Evolutionary conservation across 2,329 filamentous ascomycete species (phyloP).

Genomic region (Alternaria dauci): DNA sequence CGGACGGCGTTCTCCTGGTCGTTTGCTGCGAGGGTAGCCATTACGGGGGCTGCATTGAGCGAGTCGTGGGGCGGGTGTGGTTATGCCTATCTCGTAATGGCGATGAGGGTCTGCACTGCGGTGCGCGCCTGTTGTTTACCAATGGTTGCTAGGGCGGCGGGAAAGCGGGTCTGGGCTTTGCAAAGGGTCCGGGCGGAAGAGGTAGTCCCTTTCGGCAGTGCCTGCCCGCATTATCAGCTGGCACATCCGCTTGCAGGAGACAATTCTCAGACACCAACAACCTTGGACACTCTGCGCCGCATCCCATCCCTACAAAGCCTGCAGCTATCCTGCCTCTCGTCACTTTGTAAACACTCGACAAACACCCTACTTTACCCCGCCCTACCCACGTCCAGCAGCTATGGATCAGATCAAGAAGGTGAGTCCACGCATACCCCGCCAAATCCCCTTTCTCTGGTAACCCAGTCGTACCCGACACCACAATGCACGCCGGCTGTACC

Average conservation of each 20-base stretch:
- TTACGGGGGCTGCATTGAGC: slow-evolving; percentile 45
- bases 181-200: slow-evolving; percentile 24
- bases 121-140: slow-evolving; percentile 39
- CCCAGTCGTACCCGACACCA: slow-evolving; percentile 17
- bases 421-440: slow-evolving; percentile 59
- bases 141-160: slow-evolving; percentile 35
- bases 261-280: slow-evolving; percentile 38
- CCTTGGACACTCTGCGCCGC: slow-evolving; percentile 15
- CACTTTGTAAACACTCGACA: slow-evolving; percentile 14
- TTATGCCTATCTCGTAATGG: slow-evolving; percentile 14
- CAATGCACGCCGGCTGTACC: slow-evolving; percentile 12
- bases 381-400: slow-evolving; percentile 30
- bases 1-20: slow-evolving; percentile 91
- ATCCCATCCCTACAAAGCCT: slow-evolving; percentile 16
- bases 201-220: slow-evolving; percentile 29
- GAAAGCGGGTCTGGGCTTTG: slow-evolving; percentile 20
- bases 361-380: slow-evolving; percentile 5
- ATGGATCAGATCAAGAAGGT: slow-evolving; percentile 95
- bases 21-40: slow-evolving; percentile 76
- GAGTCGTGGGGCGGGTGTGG: slow-evolving; percentile 20
- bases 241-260: slow-evolving; percentile 19
- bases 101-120: slow-evolving; percentile 1
- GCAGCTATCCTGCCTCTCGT: slow-evolving; percentile 8
- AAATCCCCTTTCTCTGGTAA: slow-evolving; percentile 32
- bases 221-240: slow-evolving; percentile 43